Conservation (phyloP, 2,329 filamentous ascomycete genomes). For the Akanthomyces muscarius region DNA sequence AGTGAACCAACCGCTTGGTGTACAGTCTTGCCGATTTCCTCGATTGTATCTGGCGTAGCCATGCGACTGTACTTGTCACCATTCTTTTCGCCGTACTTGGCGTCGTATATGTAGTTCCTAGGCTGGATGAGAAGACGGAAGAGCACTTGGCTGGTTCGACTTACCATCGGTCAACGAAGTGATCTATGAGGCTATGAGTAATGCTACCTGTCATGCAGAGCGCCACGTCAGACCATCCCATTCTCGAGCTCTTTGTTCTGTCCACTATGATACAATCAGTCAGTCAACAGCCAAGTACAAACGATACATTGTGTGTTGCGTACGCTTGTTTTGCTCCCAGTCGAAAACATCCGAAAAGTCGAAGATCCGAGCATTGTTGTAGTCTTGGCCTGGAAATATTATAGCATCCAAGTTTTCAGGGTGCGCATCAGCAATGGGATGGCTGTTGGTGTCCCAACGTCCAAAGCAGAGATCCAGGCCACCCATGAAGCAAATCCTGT, state of each 20-base stretch:
- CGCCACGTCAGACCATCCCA: slow-evolving; percentile 90
- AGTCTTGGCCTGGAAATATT: slow-evolving; percentile 86
- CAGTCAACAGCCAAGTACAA: neutral
- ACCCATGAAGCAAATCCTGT: slow-evolving; percentile 82
- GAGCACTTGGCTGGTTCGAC: slow-evolving; percentile 14
- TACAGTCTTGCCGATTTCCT: slow-evolving; percentile 5
- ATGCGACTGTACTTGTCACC: slow-evolving; percentile 21
- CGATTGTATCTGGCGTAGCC: neutral
- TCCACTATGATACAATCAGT: slow-evolving; percentile 49
- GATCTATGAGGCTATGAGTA: slow-evolving; percentile 67
- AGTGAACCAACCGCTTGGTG: slow-evolving; percentile 40
- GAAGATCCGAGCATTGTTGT: slow-evolving; percentile 81
- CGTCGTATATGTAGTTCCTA: slow-evolving; percentile 76
- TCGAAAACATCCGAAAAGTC: slow-evolving; percentile 75
- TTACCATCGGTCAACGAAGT: slow-evolving; percentile 80
- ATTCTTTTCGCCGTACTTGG: slow-evolving; percentile 63
- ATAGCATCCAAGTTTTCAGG: slow-evolving; percentile 71
- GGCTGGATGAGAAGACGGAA: slow-evolving; percentile 24
- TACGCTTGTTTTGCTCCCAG: slow-evolving; percentile 77
- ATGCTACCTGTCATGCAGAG: slow-evolving; percentile 72
- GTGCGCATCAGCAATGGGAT: slow-evolving; percentile 80
- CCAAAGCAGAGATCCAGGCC: slow-evolving; percentile 86
- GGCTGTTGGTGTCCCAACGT: slow-evolving; percentile 81
- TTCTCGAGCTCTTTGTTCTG: slow-evolving; percentile 71
- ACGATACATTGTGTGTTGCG: slow-evolving; percentile 20